A percentile compares a stretch with the other conserved stretches of the same genome.
phyloP scores from a whole-genome alignment of 805 yeast genomes.

The Hanseniaspora opuntiae region DNA sequence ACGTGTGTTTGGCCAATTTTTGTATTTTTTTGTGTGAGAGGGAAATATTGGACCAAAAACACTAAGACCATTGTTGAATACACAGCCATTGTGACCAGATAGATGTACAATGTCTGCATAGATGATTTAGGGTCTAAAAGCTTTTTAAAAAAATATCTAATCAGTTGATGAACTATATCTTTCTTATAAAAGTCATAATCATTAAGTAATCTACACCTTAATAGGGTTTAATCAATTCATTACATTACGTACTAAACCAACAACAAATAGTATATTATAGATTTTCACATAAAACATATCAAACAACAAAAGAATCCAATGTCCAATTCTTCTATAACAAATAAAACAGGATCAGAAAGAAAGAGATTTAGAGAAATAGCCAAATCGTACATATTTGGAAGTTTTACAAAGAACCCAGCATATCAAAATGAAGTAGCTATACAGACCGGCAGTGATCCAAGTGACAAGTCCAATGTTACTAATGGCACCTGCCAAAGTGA shows the following conservation, averaged over 20 bases:
- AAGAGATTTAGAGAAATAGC: conserved; percentile 12
- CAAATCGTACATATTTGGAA: conserved; percentile 9
- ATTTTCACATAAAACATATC: not conserved
- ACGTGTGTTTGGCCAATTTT: not conserved
- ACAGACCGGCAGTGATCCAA: not conserved
- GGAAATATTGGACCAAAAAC: not conserved
- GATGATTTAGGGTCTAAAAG: no score
- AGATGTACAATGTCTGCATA: no score
- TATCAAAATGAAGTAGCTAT: not conserved
- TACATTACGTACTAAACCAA: no score
- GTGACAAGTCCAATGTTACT: no score
- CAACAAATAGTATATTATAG: no score
- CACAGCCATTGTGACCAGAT: no score
- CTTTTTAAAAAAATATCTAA: no score
- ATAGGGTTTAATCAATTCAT: no score
- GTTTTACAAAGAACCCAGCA: not conserved
- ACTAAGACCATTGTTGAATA: no score
- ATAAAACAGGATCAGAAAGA: conserved; percentile 10
- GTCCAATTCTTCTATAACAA: not conserved
- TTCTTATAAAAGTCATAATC: no score
- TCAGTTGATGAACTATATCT: no score
- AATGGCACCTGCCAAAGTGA: not conserved
- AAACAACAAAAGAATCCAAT: not conserved
- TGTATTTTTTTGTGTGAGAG: not conserved
- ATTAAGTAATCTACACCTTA: no score